phyloP scores from a whole-genome alignment of 1,139 yeast genomes.

The Candida dubliniensis region DNA sequence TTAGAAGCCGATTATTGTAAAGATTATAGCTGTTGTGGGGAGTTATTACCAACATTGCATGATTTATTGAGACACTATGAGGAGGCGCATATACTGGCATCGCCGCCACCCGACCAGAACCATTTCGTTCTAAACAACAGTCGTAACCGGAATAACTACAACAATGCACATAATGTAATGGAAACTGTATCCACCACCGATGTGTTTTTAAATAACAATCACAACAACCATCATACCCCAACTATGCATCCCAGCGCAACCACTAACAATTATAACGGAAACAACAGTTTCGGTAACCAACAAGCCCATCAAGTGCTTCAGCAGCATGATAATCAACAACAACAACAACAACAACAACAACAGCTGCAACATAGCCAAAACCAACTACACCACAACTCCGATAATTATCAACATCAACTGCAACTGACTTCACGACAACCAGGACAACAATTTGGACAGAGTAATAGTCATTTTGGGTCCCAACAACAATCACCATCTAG shows the following conservation, averaged over 20 bases:
- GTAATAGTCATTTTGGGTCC: slow-evolving; percentile 9
- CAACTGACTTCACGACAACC: slow-evolving; percentile 16
- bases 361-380: slow-evolving; percentile 17
- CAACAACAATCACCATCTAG: slow-evolving; percentile 18
- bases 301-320: slow-evolving; percentile 17
- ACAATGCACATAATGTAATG: slow-evolving; percentile 50
- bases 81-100: slow-evolving; percentile 87
- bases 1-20: slow-evolving; percentile 94
- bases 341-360: slow-evolving; percentile 16
- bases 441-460: slow-evolving; percentile 7
- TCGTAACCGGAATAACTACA: slow-evolving; percentile 38
- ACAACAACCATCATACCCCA: slow-evolving; percentile 7
- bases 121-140: slow-evolving; percentile 32
- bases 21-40: slow-evolving; percentile 96
- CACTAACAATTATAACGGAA: slow-evolving; percentile 12
- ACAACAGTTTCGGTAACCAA: slow-evolving; percentile 15
- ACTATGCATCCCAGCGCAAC: slow-evolving; percentile 10
- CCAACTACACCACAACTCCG: slow-evolving; percentile 17
- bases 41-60: slow-evolving; percentile 85
- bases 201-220: slow-evolving; percentile 58
- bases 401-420: slow-evolving; percentile 18
- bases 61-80: slow-evolving; percentile 93
- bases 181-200: slow-evolving; percentile 88
- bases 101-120: slow-evolving; percentile 53
- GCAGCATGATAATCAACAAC: slow-evolving; percentile 18